Conservation (phyloP, 2,329 filamentous ascomycete species). For the Hirsutella minnesotensis region DNA sequence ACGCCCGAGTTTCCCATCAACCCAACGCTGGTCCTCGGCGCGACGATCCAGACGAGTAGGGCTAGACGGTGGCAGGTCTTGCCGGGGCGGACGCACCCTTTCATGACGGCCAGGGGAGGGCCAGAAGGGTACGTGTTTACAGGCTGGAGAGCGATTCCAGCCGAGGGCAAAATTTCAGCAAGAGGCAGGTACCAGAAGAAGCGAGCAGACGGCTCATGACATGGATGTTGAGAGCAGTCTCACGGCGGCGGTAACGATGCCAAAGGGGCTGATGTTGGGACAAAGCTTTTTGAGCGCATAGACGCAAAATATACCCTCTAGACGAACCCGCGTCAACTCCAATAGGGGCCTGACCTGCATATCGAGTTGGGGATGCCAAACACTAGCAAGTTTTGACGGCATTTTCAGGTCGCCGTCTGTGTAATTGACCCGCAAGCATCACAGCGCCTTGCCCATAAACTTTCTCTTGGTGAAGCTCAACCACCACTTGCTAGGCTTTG, state of each 20-base stretch:
- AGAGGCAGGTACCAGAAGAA: slow-evolving; percentile 67
- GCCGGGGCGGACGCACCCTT: slow-evolving; percentile 80
- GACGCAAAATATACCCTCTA: background rate
- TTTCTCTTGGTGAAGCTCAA: slow-evolving; percentile 97
- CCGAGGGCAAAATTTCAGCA: slow-evolving; percentile 69
- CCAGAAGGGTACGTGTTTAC: slow-evolving; percentile 87
- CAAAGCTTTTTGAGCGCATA: background rate
- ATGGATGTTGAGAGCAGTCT: background rate
- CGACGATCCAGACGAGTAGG: slow-evolving; percentile 68
- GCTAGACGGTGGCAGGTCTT: slow-evolving; percentile 81
- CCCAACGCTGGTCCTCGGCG: slow-evolving; percentile 69
- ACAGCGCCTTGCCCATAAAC: slow-evolving; percentile 95
- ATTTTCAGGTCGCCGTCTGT: no score
- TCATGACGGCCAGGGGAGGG: slow-evolving; percentile 83
- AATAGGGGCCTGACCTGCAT: background rate
- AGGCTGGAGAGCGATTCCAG: slow-evolving; percentile 67
- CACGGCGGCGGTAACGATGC: background rate
- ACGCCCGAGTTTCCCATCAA: slow-evolving; percentile 75
- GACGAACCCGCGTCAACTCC: background rate
- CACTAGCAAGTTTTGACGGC: no score
- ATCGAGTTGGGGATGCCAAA: background rate
- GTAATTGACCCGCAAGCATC: no score
- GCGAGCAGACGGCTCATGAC: slow-evolving; percentile 9
- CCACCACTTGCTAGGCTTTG: slow-evolving; percentile 82
- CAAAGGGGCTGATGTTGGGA: background rate